Base-by-base conservation (phyloP, 164 flowering plant species). In the Echeveria elegans region DNA sequence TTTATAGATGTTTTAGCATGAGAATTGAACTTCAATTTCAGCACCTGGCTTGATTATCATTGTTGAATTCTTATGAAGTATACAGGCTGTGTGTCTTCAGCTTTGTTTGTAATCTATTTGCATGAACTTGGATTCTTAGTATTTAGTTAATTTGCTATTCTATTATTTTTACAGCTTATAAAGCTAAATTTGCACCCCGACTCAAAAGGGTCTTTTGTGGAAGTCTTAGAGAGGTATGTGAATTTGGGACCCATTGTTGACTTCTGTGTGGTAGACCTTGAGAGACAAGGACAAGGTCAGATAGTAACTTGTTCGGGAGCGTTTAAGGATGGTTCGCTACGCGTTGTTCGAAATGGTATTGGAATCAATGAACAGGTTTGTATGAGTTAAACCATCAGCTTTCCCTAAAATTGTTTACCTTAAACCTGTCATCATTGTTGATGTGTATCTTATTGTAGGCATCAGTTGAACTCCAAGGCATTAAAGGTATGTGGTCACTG, bases 251-350 rank as follows among this genome's bases (percentile, higher is more conserved):
- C 99, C 37, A 75, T 91, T 66, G 96, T 88, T 63, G 97, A 94
- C 78, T 94, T 94, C 72, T 91, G 96, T 78, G 96, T 94, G 72
- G 99, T 94, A 50, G 99, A 94, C 81, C 87, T 89, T 65, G 99
- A 94, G 83, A 89, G 99, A 78, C 97, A 94, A 79, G 99, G 99
- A 50, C 99, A 94, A 79, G 95, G 99, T 43, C 99, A 94, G 78
- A 96, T 94, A 70, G 97, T 89, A 28, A 91, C 99, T 67, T 94
- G 99, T 79, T 94, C 99, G 59, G 86, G 97, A 75, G 97, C 99
- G 41, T 89, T 85, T 61, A 94, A 94, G 74, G 99, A 94, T 86
- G 99, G 99, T 68, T 94, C 99, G 72, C 90, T 94, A 63, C 97
- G 97, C 37, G 80, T 91, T 28, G 97, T 94, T 68, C 90, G 97